Evolutionary conservation across 768 basidiomycete species (phyloP).

Genomic region (Hericium erinaceus): DNA sequence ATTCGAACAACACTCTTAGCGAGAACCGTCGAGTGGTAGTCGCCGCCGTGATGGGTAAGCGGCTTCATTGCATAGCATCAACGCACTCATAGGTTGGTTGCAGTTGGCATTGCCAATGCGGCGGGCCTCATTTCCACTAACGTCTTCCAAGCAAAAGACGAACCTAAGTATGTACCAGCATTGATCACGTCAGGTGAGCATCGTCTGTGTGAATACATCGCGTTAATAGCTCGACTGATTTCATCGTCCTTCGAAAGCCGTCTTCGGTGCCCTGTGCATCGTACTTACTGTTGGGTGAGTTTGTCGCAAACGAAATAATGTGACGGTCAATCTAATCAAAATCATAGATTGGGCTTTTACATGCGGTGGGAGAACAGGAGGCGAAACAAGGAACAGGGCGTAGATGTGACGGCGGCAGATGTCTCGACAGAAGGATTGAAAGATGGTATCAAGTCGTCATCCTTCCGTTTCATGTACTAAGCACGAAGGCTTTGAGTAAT

Average conservation of each 20-base stretch:
- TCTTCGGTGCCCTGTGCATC: slow-evolving; percentile 38
- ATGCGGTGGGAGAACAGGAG: slow-evolving; percentile 41
- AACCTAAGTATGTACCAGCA: slow-evolving; percentile 40
- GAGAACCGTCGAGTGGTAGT: not conserved
- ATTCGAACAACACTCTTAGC: not conserved
- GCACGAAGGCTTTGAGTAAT: not conserved
- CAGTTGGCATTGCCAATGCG: not conserved
- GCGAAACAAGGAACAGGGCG: slow-evolving; percentile 22
- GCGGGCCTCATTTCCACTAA: slow-evolving; percentile 43
- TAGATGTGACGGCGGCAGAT: slow-evolving; percentile 29
- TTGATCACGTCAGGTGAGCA: slow-evolving; percentile 34
- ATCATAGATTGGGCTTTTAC: slow-evolving; percentile 31
- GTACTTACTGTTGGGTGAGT: slow-evolving; percentile 31
- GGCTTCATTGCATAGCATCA: too few relatives aligned
- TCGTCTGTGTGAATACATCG: not conserved
- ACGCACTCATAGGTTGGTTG: not conserved
- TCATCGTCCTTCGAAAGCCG: slow-evolving; percentile 20
- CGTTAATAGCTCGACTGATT: too few relatives aligned
- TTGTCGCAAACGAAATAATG: not conserved
- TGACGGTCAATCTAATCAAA: not conserved
- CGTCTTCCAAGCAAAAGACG: slow-evolving; percentile 41
- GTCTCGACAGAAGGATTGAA: slow-evolving; percentile 35
- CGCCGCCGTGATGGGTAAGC: not conserved
- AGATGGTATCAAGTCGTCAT: slow-evolving; percentile 31
- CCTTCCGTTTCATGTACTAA: slow-evolving; percentile 39